Base-by-base conservation (phyloP, 768 basidiomycete genomes). In the Collybia sp. region DNA sequence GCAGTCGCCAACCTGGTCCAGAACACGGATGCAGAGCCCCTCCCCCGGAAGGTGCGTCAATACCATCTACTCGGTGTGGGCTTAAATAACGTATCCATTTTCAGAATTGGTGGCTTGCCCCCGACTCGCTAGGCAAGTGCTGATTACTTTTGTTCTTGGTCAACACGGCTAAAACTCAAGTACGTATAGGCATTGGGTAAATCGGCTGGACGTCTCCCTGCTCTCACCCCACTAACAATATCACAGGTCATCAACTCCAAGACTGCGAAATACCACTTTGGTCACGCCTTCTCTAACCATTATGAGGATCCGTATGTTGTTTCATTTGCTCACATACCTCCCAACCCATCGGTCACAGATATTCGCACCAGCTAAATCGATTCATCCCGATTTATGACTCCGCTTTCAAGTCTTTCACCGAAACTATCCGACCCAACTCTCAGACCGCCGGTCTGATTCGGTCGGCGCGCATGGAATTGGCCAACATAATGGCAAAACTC, bases 31-130 rank as follows among this genome's bases (percentile, higher is more conserved):
- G 85, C 50, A 62, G 58, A 46, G 63, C 78, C 3, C 84, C 85
- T 36, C 82, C 80, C 12, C 73, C 82, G 6, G 69, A 83, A 63
- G 83, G 84, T 83, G 52, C 44, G 61, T 43, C 12, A 13, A 11
- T 42, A 8, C 31, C 33, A 16, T 9, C 32, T 36, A 37, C 36
- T 16, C 37, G 8, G 20, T 30, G 37, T 25, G 32, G 13, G 25
- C 25, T 3, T 3, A 25, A 2, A 20, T 19, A 42, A 11, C 34
- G 17, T 33, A 41, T 46, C 53, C 16, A 46, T 31, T 36, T 40
- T 16, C 52, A 86, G 85, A 85, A 58, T 66, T 82, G 18, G 83
- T 85, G 17, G 80, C 85, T n/a, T 88, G 85, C 56, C 85, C 85
- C 15, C 69, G 85, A 43, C 69, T 71, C 17, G 80, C 81, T 31